These are phyloP conservation scores for Medicago lupulina DNA, from an alignment of 306 rosid genomes.

Conservation along the genomic window DNA sequence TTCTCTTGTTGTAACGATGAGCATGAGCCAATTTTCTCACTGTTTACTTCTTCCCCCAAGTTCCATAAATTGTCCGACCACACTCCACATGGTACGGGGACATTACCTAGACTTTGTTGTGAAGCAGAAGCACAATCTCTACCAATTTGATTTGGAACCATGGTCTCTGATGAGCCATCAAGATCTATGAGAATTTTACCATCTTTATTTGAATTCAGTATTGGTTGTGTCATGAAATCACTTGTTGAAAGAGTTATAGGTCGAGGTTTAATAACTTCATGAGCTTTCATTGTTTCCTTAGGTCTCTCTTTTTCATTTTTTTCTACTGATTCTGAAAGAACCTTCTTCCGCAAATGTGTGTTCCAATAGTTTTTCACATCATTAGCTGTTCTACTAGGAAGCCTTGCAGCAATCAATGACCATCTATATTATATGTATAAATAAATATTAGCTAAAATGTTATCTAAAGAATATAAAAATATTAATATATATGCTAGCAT, in stretches of 20 bases:
- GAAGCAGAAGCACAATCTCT: too few relatives aligned
- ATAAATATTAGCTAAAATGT: too few relatives aligned
- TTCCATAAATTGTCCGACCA: background rate
- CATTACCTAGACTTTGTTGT: too few relatives aligned
- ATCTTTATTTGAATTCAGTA: too few relatives aligned
- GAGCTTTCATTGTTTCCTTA: background rate
- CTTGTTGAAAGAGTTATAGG: background rate
- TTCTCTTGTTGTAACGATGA: background rate
- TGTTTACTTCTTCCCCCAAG: background rate
- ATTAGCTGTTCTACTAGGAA: background rate
- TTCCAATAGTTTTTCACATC: slow-evolving; percentile 28
- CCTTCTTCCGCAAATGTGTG: background rate
- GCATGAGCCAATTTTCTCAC: background rate
- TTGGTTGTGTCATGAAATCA: too few relatives aligned
- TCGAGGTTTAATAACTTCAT: slow-evolving; percentile 14
- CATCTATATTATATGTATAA: slow-evolving; percentile 2
- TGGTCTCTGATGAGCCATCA: too few relatives aligned
- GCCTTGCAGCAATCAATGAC: slow-evolving; percentile 4
- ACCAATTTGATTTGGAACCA: too few relatives aligned
- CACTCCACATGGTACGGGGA: background rate
- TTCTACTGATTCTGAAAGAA: background rate
- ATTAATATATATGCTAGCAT: too few relatives aligned
- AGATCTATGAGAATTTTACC: too few relatives aligned
- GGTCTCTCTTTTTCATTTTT: background rate
- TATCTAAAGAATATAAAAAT: too few relatives aligned